These are phyloP conservation scores for Heritiera fomes DNA, from an alignment of 345 rosid species.

Conservation along the genomic window DNA sequence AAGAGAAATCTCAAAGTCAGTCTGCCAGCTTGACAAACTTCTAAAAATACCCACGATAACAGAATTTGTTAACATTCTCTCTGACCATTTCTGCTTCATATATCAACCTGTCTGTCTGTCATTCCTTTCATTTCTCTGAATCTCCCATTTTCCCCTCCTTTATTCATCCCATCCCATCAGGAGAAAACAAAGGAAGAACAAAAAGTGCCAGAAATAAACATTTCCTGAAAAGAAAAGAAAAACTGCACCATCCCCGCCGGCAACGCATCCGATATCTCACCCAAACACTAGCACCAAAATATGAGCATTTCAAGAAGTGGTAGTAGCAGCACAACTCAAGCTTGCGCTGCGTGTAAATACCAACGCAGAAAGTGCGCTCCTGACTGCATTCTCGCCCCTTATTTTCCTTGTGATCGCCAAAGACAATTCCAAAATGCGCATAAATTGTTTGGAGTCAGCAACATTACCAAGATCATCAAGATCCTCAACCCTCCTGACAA, in stretches of 20 bases:
- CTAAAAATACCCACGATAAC: slow-evolving; percentile 15
- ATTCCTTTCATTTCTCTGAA: slow-evolving; percentile 55
- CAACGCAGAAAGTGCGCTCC: slow-evolving; percentile 92
- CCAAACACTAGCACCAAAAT: slow-evolving; percentile 22
- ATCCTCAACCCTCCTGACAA: slow-evolving; percentile 59
- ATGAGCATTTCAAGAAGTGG: slow-evolving; percentile 29
- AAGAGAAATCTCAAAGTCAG: neutral
- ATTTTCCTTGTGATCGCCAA: slow-evolving; percentile 84
- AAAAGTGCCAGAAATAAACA: slow-evolving; percentile 1
- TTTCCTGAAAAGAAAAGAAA: slow-evolving; percentile 20
- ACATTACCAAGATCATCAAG: slow-evolving; percentile 82
- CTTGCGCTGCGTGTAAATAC: slow-evolving; percentile 98
- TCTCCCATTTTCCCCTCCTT: slow-evolving; percentile 28
- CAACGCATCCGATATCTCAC: slow-evolving; percentile 57
- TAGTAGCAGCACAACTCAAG: slow-evolving; percentile 50
- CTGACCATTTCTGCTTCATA: slow-evolving; percentile 30
- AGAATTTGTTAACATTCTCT: slow-evolving; percentile 38
- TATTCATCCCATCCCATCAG: slow-evolving; percentile 38
- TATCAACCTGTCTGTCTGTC: slow-evolving; percentile 35
- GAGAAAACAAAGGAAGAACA: slow-evolving; percentile 37
- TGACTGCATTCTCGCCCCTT: slow-evolving; percentile 95
- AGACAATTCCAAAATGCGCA: slow-evolving; percentile 91
- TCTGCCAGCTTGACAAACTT: neutral
- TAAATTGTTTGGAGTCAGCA: slow-evolving; percentile 89
- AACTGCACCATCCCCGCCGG: slow-evolving; percentile 55